A percentile compares a stretch with the other conserved stretches of the same genome.
Evolutionary conservation across 2,329 filamentous ascomycete species (phyloP).

Genomic region (Claviceps citrina): DNA sequence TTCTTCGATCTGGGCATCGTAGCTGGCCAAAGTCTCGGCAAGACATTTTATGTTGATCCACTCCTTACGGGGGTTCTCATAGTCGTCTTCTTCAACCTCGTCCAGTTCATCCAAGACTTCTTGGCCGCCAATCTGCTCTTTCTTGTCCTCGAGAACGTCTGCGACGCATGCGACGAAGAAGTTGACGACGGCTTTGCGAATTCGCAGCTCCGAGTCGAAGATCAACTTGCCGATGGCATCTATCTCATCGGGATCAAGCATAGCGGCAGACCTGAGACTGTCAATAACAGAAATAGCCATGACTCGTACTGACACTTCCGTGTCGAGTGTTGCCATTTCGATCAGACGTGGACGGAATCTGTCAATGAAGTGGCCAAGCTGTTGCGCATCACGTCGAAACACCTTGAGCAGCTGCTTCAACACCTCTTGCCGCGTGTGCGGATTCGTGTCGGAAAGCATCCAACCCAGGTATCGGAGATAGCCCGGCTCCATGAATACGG

Average conservation of each 20-base stretch:
- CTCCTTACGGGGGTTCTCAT: constrained; percentile 57
- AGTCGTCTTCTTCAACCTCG: constrained; percentile 58
- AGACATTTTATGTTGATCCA: constrained; percentile 92
- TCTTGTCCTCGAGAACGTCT: constrained; percentile 61
- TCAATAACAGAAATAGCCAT: constrained; percentile 71
- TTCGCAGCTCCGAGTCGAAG: constrained; percentile 70
- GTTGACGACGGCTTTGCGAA: constrained; percentile 74
- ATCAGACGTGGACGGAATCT: constrained; percentile 74
- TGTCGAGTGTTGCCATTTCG: constrained; percentile 81
- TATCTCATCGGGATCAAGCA: constrained; percentile 83
- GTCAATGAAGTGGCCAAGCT: constrained; percentile 85
- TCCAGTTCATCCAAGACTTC: constrained; percentile 65
- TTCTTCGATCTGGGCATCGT: constrained; percentile 55
- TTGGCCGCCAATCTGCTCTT: constrained; percentile 72
- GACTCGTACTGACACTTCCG: constrained; percentile 66
- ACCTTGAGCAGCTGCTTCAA: constrained; percentile 68
- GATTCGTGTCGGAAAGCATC: constrained; percentile 73
- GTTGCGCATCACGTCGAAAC: constrained; percentile 65
- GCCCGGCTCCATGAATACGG: constrained; percentile 76
- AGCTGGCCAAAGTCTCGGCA: constrained; percentile 66
- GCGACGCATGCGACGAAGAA: constrained; percentile 85
- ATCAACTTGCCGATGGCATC: constrained; percentile 76
- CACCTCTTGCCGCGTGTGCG: constrained; percentile 67
- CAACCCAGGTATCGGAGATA: constrained; percentile 91
- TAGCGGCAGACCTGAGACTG: constrained; percentile 63